phyloP scores from a whole-genome alignment of 495 filamentous ascomycete genomes.

The Jackrogersella minutella region DNA sequence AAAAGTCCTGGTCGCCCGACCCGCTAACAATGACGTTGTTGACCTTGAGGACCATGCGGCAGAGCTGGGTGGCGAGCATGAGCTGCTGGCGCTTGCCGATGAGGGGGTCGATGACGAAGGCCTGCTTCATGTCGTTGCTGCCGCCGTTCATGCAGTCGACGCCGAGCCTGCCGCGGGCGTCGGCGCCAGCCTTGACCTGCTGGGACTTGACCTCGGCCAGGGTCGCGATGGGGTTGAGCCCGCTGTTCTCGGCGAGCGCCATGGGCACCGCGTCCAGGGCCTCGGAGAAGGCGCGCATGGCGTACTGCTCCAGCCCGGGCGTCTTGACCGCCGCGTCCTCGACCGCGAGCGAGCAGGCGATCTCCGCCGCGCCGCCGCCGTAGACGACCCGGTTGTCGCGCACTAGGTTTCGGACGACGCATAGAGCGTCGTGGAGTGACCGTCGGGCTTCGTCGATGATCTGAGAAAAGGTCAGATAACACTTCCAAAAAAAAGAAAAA shows the following conservation, averaged over 20 bases:
- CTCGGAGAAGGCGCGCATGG: constrained; percentile 97
- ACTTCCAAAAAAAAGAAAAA: background rate
- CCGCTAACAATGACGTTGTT: constrained; percentile 96
- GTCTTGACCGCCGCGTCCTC: constrained; percentile 96
- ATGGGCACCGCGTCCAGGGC: constrained; percentile 95
- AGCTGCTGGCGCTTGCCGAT: constrained; percentile 98
- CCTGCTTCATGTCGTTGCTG: constrained; percentile 94
- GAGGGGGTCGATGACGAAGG: constrained; percentile 96
- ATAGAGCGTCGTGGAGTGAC: constrained; percentile 95
- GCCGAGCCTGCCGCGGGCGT: constrained; percentile 70
- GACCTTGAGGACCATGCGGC: constrained; percentile 98
- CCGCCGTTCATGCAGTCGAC: constrained; percentile 98
- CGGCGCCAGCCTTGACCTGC: constrained; percentile 89
- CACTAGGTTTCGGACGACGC: constrained; percentile 96
- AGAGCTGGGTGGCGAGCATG: constrained; percentile 93
- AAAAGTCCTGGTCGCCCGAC: constrained; percentile 91
- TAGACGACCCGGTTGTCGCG: constrained; percentile 98
- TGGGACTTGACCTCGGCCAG: constrained; percentile 93
- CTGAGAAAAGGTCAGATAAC: constrained; percentile 55
- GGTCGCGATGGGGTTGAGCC: constrained; percentile 93
- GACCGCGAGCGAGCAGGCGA: constrained; percentile 95
- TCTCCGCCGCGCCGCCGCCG: constrained; percentile 95
- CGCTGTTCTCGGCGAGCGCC: constrained; percentile 96
- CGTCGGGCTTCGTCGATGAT: constrained; percentile 99
- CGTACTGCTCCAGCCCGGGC: constrained; percentile 95